These are phyloP conservation scores for Colletotrichum sp. DNA, from an alignment of 2,329 filamentous ascomycete species.

Conservation along the genomic window DNA sequence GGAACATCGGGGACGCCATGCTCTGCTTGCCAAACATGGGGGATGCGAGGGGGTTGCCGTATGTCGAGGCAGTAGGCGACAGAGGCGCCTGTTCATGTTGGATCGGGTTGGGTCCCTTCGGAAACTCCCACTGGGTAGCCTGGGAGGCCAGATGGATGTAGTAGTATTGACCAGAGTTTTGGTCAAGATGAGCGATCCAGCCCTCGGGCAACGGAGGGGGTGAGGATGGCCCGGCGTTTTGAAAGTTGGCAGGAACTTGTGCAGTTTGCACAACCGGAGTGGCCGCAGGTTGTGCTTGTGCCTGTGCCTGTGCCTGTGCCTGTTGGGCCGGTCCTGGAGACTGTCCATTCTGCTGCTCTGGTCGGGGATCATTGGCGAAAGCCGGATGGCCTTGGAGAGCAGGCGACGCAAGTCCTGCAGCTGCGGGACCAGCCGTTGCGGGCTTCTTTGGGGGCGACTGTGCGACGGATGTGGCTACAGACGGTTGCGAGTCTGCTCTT, in stretches of 20 bases:
- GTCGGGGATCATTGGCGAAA: slow-evolving; percentile 82
- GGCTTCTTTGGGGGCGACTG: slow-evolving; percentile 33
- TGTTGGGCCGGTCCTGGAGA: slow-evolving; percentile 20
- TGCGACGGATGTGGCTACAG: slow-evolving; percentile 29
- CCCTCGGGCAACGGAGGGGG: slow-evolving; percentile 95
- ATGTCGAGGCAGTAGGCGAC: slow-evolving; percentile 80
- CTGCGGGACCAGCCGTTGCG: slow-evolving; percentile 27
- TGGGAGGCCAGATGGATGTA: slow-evolving; percentile 97
- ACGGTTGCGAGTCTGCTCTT: slow-evolving; percentile 27
- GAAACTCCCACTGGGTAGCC: slow-evolving; percentile 98
- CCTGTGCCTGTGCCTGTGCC: neutral
- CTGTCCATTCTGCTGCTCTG: slow-evolving; percentile 48
- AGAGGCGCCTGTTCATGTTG: slow-evolving; percentile 82
- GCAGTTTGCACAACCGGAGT: slow-evolving; percentile 5
- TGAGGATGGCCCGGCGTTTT: slow-evolving; percentile 69
- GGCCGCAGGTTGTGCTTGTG: neutral
- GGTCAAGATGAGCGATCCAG: slow-evolving; percentile 96
- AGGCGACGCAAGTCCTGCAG: slow-evolving; percentile 45
- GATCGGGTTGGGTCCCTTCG: slow-evolving; percentile 90
- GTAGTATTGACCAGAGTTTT: slow-evolving; percentile 96
- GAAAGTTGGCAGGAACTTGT: slow-evolving; percentile 46
- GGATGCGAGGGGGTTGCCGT: slow-evolving; percentile 74
- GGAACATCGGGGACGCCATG: slow-evolving; percentile 80
- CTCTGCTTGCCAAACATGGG: slow-evolving; percentile 70
- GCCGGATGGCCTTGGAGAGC: slow-evolving; percentile 76